These are phyloP conservation scores for Venturia effusa DNA, from an alignment of 2,329 filamentous ascomycete genomes.

Conservation along the genomic window DNA sequence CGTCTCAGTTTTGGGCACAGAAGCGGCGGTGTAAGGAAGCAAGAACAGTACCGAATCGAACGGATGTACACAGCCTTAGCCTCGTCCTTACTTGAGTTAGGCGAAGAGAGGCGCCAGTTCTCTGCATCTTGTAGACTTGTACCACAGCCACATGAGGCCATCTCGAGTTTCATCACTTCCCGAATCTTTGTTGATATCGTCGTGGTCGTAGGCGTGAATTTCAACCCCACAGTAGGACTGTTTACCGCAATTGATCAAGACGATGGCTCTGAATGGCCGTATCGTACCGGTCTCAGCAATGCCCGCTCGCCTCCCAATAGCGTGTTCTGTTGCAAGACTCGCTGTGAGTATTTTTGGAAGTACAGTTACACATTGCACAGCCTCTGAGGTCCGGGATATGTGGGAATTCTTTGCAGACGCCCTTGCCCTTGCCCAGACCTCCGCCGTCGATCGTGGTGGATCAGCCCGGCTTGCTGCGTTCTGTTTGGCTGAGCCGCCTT, in stretches of 20 bases:
- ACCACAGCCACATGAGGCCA: not conserved
- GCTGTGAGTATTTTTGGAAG: slow-evolving; percentile 2
- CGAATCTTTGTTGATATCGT: not conserved
- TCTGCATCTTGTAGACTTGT: not conserved
- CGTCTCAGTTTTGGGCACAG: not conserved
- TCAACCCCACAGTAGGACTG: not conserved
- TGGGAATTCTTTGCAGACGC: not conserved
- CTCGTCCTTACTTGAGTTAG: not conserved
- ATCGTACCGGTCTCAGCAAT: not conserved
- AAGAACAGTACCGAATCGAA: not conserved
- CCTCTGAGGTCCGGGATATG: slow-evolving; percentile 3
- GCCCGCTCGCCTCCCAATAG: not conserved
- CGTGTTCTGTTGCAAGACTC: not conserved
- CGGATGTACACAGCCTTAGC: not conserved
- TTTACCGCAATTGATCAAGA: not conserved
- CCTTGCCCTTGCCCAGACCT: not conserved
- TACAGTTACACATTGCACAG: not conserved
- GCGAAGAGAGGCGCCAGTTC: not conserved
- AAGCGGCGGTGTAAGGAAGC: not conserved
- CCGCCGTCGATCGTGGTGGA: not conserved
- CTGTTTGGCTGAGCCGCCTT: not conserved
- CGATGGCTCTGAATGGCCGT: not conserved
- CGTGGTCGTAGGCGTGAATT: not conserved
- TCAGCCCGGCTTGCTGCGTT: not conserved
- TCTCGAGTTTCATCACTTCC: not conserved